Evolutionary conservation across 306 rosid species (phyloP), one percentile per base, ranked within the genome.

Genomic region (Dalbergia cultrata): DNA sequence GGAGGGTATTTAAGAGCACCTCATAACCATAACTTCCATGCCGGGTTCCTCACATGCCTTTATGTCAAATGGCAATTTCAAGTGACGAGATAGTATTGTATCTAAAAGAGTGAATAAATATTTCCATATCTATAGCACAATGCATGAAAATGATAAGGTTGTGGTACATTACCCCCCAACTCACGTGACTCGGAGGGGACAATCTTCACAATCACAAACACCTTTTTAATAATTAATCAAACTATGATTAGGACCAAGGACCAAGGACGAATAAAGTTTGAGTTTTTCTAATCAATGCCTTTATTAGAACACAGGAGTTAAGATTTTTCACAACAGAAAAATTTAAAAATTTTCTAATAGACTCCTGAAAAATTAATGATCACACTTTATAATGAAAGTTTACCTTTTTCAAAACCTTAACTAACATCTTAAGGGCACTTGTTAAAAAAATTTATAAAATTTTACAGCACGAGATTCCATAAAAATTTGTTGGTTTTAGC

Each of bases 31-130:
- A 65, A 65, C 39, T 64, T 71, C 2, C 9, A 70, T 63, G 82
- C n/a, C 41, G 31, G 37, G 49, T 65, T 26, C 39, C 66, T 72
- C 80, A 83, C 83, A 67, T 39, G 73, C 13, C 26, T 4, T 68
- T 45, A 66, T 9, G 49, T 63, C 50, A 44, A 34, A 45, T 35
- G 33, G 71, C 47, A 8, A 21, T 62, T 41, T 45, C 60, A 72
- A 50, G 56, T 72, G n/a, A 61, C 13, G 16, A 63, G 16, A 22
- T 39, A 52, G 21, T 13, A 34, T 35, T 4, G 35, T 14, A 16
- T 12, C 43, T 59, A 4, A 57, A 59, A 11, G 3, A 13, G 58
- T 5, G 5, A 49, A 16, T n/a, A 63, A 22, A 72, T 9, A 0
- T 16, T 72, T 63, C 58, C 58, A 9, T 5, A n/a, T 37, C n/a